These are phyloP conservation scores for Camellia lanceoleosa DNA, from an alignment of 148 eudicot genomes.

Conservation along the genomic window DNA sequence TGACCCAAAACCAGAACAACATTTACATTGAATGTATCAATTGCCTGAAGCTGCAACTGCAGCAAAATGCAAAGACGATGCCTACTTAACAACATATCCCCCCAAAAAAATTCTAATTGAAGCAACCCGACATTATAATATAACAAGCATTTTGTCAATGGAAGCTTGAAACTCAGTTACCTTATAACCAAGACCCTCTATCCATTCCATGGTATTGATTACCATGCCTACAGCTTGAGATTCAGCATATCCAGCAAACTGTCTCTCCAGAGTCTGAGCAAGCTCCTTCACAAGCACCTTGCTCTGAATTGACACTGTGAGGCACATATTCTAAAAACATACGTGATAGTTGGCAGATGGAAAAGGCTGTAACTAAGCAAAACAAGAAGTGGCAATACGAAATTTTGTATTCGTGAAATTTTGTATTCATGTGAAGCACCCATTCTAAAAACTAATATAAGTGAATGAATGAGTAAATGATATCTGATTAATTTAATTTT, in stretches of 20 bases:
- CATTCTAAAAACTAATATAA: no score
- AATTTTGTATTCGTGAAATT: background rate
- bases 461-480: no score
- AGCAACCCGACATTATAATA: background rate
- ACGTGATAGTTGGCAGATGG: background rate
- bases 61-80: conserved; percentile 10
- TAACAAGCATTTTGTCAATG: background rate
- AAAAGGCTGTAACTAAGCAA: conserved; percentile 1
- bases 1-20: conserved; percentile 95
- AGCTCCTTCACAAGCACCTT: conserved; percentile 83
- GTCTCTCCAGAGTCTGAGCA: conserved; percentile 71
- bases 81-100: background rate
- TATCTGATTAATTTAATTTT: no score
- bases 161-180: conserved; percentile 26
- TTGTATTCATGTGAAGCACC: background rate
- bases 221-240: conserved; percentile 98
- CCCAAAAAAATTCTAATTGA: background rate
- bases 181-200: conserved; percentile 90
- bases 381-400: background rate
- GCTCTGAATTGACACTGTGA: conserved; percentile 71
- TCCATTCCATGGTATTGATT: conserved; percentile 98
- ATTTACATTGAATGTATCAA: conserved; percentile 77
- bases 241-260: conserved; percentile 76
- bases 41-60: conserved; percentile 93
- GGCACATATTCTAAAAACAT: conserved; percentile 18